phyloP scores from a whole-genome alignment of 2,329 filamentous ascomycete genomes.

The Aspergillus spinulosporus region DNA sequence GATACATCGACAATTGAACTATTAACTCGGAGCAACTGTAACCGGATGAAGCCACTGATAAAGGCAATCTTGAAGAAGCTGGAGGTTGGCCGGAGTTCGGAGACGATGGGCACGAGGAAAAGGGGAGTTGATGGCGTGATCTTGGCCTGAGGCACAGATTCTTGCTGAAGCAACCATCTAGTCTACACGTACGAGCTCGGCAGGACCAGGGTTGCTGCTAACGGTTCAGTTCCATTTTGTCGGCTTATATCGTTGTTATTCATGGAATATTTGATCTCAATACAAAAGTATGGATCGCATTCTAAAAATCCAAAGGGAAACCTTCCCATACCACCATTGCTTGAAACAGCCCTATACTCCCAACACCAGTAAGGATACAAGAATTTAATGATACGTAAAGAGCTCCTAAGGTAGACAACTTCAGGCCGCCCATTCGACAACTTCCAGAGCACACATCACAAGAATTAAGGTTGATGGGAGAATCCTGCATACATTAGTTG shows the following conservation, averaged over 20 bases:
- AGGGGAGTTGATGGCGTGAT: conserved; percentile 17
- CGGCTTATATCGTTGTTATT: not conserved
- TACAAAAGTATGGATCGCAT: conserved; percentile 2
- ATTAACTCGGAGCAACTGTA: not conserved
- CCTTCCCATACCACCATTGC: not conserved
- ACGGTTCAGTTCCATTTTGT: not conserved
- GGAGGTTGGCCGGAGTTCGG: not conserved
- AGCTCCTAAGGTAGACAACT: not conserved
- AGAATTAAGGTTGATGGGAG: conserved; percentile 87
- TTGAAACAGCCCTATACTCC: not conserved
- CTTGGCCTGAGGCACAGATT: conserved; percentile 7
- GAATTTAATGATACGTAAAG: conserved; percentile 5
- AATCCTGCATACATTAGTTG: conserved; percentile 61
- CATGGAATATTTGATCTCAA: conserved; percentile 3
- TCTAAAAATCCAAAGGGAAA: not conserved
- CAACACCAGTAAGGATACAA: not conserved
- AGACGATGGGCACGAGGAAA: not conserved
- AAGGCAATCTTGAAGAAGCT: not conserved
- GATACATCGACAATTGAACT: too few relatives aligned
- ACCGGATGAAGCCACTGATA: not conserved
- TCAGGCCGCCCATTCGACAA: conserved; percentile 76
- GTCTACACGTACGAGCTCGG: not conserved
- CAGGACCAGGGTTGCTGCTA: not conserved
- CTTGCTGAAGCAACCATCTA: not conserved
- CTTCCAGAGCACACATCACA: conserved; percentile 88